These are phyloP conservation scores for Colletotrichum sp. DNA, from an alignment of 2,329 filamentous ascomycete species.

Conservation along the genomic window DNA sequence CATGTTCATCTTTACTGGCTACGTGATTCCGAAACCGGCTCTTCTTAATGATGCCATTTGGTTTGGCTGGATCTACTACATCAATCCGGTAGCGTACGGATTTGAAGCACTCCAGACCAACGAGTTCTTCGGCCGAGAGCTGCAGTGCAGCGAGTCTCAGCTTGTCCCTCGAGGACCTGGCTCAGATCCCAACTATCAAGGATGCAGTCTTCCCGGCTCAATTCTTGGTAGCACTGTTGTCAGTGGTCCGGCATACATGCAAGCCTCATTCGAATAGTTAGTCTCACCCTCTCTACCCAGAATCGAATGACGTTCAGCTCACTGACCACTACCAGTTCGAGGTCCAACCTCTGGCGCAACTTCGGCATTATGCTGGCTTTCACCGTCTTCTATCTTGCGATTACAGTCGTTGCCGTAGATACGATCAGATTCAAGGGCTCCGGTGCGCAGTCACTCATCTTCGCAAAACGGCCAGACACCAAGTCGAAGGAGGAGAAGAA, in stretches of 20 bases:
- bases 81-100: slow-evolving; percentile 69
- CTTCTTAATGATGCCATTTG: slow-evolving; percentile 68
- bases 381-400: slow-evolving; percentile 72
- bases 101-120: slow-evolving; percentile 66
- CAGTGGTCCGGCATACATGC: slow-evolving; percentile 60
- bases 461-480: neutral
- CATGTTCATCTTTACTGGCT: slow-evolving; percentile 72
- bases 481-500: slow-evolving; percentile 25
- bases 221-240: slow-evolving; percentile 52
- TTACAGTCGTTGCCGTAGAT: slow-evolving; percentile 76
- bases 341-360: slow-evolving; percentile 73
- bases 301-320: neutral
- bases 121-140: slow-evolving; percentile 57
- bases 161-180: slow-evolving; percentile 51
- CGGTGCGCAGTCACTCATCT: slow-evolving; percentile 17
- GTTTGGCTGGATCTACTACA: slow-evolving; percentile 71
- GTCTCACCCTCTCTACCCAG: neutral
- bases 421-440: slow-evolving; percentile 59
- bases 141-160: slow-evolving; percentile 50
- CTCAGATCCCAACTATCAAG: slow-evolving; percentile 47
- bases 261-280: slow-evolving; percentile 55
- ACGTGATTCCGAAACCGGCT: slow-evolving; percentile 62
- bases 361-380: slow-evolving; percentile 81
- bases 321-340: slow-evolving; percentile 27
- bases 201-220: slow-evolving; percentile 62